A percentile compares a stretch with the other conserved stretches of the same genome.
phyloP scores from a whole-genome alignment of 169 alveolate genomes.

The Perkinsus marinus region DNA sequence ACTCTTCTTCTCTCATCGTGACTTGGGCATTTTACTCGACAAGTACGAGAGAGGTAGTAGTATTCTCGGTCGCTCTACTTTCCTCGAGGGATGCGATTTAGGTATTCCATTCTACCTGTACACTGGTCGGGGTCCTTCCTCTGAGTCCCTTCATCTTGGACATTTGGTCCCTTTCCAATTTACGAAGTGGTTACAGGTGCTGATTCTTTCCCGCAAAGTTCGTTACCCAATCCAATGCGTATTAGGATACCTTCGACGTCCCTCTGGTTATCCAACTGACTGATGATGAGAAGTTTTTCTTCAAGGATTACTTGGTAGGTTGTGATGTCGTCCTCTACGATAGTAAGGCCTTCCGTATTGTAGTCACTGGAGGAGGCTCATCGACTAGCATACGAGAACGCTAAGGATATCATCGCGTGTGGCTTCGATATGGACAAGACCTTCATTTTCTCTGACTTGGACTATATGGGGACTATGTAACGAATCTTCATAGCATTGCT shows the following conservation, averaged over 20 bases:
- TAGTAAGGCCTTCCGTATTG: neutral
- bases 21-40: conserved; percentile 76
- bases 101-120: conserved; percentile 85
- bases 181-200: conserved; percentile 79
- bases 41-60: conserved; percentile 52
- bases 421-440: conserved; percentile 96
- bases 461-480: conserved; percentile 23
- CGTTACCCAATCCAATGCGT: neutral
- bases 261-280: conserved; percentile 96
- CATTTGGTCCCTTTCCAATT: conserved; percentile 96
- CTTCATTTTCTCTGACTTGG: conserved; percentile 77
- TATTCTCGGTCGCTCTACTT: too few relatives aligned
- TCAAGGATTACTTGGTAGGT: conserved; percentile 70
- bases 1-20: conserved; percentile 95
- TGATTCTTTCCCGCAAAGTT: neutral
- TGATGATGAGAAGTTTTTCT: conserved; percentile 97
- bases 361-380: conserved; percentile 55
- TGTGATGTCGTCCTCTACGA: too few relatives aligned
- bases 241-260: conserved; percentile 86
- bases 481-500: neutral
- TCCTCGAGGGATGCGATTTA: neutral
- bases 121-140: conserved; percentile 98
- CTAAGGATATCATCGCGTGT: conserved; percentile 95
- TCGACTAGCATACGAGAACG: conserved; percentile 80
- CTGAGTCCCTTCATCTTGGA: conserved; percentile 88